phyloP scores from a whole-genome alignment of 108 stramenopile genomes.

The Phaeodactylum tricornutum region DNA sequence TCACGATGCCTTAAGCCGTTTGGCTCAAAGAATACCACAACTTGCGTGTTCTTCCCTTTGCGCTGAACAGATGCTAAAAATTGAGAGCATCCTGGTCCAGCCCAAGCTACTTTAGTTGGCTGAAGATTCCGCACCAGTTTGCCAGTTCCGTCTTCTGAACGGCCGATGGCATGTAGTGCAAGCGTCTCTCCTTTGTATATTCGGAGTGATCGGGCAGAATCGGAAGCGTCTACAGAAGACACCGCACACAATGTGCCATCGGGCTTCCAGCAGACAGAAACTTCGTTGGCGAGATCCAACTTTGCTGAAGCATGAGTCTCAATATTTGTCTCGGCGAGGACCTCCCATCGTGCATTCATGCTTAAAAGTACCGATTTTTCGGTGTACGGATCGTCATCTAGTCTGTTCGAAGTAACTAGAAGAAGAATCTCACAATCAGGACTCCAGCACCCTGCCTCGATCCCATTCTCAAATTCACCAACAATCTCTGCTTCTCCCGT shows the following conservation, averaged over 20 bases:
- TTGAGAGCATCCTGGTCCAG: slow-evolving; percentile 67
- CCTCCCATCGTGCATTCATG: slow-evolving; percentile 78
- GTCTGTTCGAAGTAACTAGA: slow-evolving; percentile 52
- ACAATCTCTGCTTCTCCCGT: slow-evolving; percentile 58
- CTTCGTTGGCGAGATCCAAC: slow-evolving; percentile 13
- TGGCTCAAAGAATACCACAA: slow-evolving; percentile 81
- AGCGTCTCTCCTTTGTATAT: slow-evolving; percentile 57
- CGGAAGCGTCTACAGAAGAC: slow-evolving; percentile 45
- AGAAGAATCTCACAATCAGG: slow-evolving; percentile 72
- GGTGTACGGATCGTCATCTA: slow-evolving; percentile 39
- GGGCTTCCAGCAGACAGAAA: slow-evolving; percentile 67
- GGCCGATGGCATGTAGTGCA: slow-evolving; percentile 51
- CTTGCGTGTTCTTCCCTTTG: slow-evolving; percentile 43
- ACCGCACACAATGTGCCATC: slow-evolving; percentile 65
- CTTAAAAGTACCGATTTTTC: slow-evolving; percentile 53
- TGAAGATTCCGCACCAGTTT: slow-evolving; percentile 57
- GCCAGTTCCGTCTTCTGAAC: slow-evolving; percentile 78
- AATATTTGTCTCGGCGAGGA: slow-evolving; percentile 54
- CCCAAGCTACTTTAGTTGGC: slow-evolving; percentile 46
- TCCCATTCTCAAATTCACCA: slow-evolving; percentile 74
- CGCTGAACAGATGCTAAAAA: slow-evolving; percentile 59
- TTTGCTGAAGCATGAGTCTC: too few species aligned
- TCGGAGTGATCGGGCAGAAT: slow-evolving; percentile 44
- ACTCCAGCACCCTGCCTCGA: slow-evolving; percentile 71
- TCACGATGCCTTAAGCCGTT: slow-evolving; percentile 82